Base-by-base conservation (phyloP, 2,329 filamentous ascomycete species). In the Colletotrichum camelliae region DNA sequence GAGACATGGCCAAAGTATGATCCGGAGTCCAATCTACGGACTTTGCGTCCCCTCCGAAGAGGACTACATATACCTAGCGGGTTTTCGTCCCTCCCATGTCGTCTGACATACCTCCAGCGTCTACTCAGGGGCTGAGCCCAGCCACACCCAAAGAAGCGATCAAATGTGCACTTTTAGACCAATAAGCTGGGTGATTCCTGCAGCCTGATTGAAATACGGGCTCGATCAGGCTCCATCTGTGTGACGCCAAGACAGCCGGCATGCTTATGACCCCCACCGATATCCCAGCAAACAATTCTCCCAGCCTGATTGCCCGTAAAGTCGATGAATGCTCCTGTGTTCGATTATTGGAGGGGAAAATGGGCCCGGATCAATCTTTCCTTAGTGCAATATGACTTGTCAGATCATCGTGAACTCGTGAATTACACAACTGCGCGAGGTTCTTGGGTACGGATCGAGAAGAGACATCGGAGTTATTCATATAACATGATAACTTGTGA, bases 21-120 rank as follows among this genome's bases (percentile, higher is more conserved):
- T 0, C 18, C n/a, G n/a, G 18, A 4, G 4, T 43, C 4, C 39
- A 6, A 2, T n/a, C 5, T 43, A n/a, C 0, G 39, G 9, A n/a
- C 9, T 48, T 48, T 9, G n/a, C 3, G 39, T 48, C 18, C 39
- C n/a, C 39, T 39, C 35, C 3, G 37, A 9, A 4, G 37, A 39
- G 37, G 15, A 7, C 6, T 4, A 4, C 18, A n/a, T 48, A 43
- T 43, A 43, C 1, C 18, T 9, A 43, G 18, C 18, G 18, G 16
- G 39, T 2, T 3, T n/a, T 43, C 39, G 18, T n/a, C 5, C 9
- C 39, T n/a, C 0, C 39, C 39, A 7, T n/a, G 39, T n/a, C 39
- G 0, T 48, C 18, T 48, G 18, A 48, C 39, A n/a, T 4, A 48
- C 18, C 18, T n/a, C 5, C 3, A 6, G 39, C 9, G 1, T 43